These are phyloP conservation scores for Trametes meyenii DNA, from an alignment of 768 basidiomycete genomes.

Conservation along the genomic window DNA sequence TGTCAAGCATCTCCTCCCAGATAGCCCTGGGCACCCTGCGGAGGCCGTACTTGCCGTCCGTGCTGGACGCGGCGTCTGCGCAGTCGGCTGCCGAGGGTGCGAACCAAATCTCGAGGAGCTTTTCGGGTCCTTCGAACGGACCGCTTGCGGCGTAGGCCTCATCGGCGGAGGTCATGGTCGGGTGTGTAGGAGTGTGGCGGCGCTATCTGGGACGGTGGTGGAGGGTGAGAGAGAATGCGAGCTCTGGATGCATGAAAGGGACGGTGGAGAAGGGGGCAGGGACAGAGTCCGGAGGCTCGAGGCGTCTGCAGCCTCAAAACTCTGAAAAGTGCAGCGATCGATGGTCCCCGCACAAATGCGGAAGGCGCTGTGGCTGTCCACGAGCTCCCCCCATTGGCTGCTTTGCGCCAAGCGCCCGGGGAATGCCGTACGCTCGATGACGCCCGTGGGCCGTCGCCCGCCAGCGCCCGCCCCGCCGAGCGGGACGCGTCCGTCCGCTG, in stretches of 20 bases:
- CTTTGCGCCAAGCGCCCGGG: not conserved
- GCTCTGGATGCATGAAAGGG: conserved; percentile 33
- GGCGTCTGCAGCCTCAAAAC: not conserved
- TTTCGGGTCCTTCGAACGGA: conserved; percentile 89
- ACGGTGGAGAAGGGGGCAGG: conserved; percentile 7
- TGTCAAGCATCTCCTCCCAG: conserved; percentile 98
- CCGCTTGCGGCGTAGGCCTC: conserved; percentile 17
- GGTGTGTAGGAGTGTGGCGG: not conserved
- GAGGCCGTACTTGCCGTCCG: conserved; percentile 64
- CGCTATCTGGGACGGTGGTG: conserved; percentile 33
- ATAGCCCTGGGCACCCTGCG: conserved; percentile 70
- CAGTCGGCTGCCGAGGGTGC: conserved; percentile 71
- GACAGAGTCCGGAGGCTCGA: conserved; percentile 1
- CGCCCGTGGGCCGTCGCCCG: too few species aligned
- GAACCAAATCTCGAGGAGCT: conserved; percentile 97
- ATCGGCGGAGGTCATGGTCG: conserved; percentile 12
- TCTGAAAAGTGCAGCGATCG: conserved; percentile 26
- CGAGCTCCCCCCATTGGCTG: not conserved
- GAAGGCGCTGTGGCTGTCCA: conserved; percentile 17
- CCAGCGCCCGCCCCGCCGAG: conserved; percentile 3
- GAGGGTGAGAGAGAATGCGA: conserved; percentile 20
- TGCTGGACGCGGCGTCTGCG: conserved; percentile 44
- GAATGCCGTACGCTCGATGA: not conserved
- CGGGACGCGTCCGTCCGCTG: not conserved
- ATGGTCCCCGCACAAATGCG: conserved; percentile 10